phyloP scores from a whole-genome alignment of 192 early-diverging fungal genomes.

The Entomortierella parvispora region DNA sequence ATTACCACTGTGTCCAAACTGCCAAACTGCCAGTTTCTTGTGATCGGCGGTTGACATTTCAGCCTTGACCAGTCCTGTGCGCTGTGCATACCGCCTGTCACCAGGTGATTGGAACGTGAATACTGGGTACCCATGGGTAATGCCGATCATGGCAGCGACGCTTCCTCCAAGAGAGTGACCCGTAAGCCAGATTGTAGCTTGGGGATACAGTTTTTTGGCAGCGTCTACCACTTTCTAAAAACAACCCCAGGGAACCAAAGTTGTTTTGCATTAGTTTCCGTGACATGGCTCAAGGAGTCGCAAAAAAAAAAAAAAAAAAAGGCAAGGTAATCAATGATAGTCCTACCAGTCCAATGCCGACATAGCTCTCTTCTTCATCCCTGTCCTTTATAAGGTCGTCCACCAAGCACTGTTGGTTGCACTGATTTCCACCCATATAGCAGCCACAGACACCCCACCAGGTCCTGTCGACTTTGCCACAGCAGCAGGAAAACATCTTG shows the following conservation, averaged over 20 bases:
- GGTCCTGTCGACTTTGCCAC: slow-evolving; percentile 81
- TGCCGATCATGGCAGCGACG: slow-evolving; percentile 71
- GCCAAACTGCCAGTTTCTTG: slow-evolving; percentile 78
- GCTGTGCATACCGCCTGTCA: slow-evolving; percentile 74
- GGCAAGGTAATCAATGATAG: neutral
- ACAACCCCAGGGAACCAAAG: no score
- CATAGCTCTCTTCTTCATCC: slow-evolving; percentile 63
- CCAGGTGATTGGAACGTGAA: slow-evolving; percentile 87
- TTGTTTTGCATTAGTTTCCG: no score
- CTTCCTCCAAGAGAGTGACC: slow-evolving; percentile 86
- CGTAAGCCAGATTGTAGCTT: slow-evolving; percentile 77
- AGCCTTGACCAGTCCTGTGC: slow-evolving; percentile 60
- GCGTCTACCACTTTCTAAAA: slow-evolving; percentile 73
- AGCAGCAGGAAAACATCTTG: slow-evolving; percentile 96
- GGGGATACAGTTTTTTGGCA: slow-evolving; percentile 67
- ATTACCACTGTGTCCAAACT: slow-evolving; percentile 82
- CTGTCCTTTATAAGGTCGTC: slow-evolving; percentile 40
- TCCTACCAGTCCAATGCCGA: slow-evolving; percentile 53
- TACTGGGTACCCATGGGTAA: slow-evolving; percentile 82
- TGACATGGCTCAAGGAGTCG: neutral
- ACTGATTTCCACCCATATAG: slow-evolving; percentile 64
- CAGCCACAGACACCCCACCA: slow-evolving; percentile 92
- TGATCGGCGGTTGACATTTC: slow-evolving; percentile 34
- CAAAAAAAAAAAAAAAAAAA: neutral
- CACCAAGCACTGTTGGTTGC: slow-evolving; percentile 68